Base-by-base conservation (phyloP, 2,329 filamentous ascomycete genomes). In the Chrysosporium queenslandicum region DNA sequence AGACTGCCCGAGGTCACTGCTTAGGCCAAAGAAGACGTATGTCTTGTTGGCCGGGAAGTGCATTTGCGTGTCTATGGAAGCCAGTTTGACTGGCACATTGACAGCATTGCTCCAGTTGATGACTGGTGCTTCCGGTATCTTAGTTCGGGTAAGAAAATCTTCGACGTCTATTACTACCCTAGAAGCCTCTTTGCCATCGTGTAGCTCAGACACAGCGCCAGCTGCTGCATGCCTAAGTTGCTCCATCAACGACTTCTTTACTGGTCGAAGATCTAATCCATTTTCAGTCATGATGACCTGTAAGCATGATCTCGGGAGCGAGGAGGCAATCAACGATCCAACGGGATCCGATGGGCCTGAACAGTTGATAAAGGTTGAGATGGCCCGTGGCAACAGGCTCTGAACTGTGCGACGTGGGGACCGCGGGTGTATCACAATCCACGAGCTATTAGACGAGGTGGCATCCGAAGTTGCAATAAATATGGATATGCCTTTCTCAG, bases 21-120 rank as follows among this genome's bases (percentile, higher is more conserved):
- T 59, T 3, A 66, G 51, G 29, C 66, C 66, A 23, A 64, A 55
- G 11, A 69, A 52, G 21, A 61, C 52, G 51, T 68, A 69, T 3
- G 65, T 66, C 46, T 61, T 64, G 18, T 64, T 34, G 27, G 5
- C 46, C 8, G 43, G 9, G 30, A 46, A 46, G 20, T 21, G 29
- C 16, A 46, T 46, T 16, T 46, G 43, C 23, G 14, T 27, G 30
- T 46, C 43, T 2, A 46, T 23, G 3, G 43, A 46, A 34, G 29
- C 27, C 34, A 46, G n/a, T 46, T n/a, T 46, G 2, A 46, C 43
- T n/a, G 43, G 29, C 9, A 36, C 29, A n/a, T 34, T 16, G 14
- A 14, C 9, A 3, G 12, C 16, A n/a, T 21, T 46, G 18, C 29
- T 47, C 45, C 45, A 47, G 21, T 47, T 37, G 7, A 47, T 20